A percentile compares a stretch with the other conserved stretches of the same genome.
Evolutionary conservation across 768 basidiomycete species (phyloP).

Genomic region (Leccinum pellstonianum): DNA sequence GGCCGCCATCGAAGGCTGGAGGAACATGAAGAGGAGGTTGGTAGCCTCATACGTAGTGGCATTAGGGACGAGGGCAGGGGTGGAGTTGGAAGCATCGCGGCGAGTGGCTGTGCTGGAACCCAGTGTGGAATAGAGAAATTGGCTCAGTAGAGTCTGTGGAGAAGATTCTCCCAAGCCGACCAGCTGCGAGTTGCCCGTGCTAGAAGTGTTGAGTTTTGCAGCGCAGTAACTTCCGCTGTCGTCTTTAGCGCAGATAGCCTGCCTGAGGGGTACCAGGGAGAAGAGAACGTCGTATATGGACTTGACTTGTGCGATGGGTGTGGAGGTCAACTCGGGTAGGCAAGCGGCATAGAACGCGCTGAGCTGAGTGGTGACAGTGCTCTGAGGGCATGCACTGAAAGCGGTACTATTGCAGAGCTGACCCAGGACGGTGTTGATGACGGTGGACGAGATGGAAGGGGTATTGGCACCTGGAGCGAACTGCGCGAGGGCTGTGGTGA

Average conservation of each 20-base stretch:
- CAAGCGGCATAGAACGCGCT: constrained; percentile 72
- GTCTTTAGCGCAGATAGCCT: constrained; percentile 76
- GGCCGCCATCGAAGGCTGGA: constrained; percentile 49
- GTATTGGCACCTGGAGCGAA: constrained; percentile 49
- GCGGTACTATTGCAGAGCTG: constrained; percentile 53
- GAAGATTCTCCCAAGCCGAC: constrained; percentile 11
- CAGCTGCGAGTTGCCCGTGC: constrained; percentile 14
- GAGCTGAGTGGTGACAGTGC: constrained; percentile 58
- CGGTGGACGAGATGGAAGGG: constrained; percentile 38
- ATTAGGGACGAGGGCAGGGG: constrained; percentile 47
- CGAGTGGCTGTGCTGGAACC: constrained; percentile 20
- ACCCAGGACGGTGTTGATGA: constrained; percentile 52
- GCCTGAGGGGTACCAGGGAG: constrained; percentile 58
- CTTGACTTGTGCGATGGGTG: constrained; percentile 49
- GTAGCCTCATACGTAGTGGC: constrained; percentile 48
- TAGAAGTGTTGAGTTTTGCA: constrained; percentile 38
- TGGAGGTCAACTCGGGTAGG: constrained; percentile 61
- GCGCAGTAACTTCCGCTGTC: constrained; percentile 71
- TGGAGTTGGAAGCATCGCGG: constrained; percentile 29
- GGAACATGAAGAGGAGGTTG: constrained; percentile 83
- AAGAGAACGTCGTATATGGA: constrained; percentile 81
- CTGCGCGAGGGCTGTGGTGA: constrained; percentile 57
- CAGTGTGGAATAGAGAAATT: constrained; percentile 28
- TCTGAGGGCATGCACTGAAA: constrained; percentile 52
- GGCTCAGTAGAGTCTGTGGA: constrained; percentile 14